These are phyloP conservation scores for Taiozyma sp. DNA, from an alignment of 1,139 yeast genomes.

Conservation along the genomic window DNA sequence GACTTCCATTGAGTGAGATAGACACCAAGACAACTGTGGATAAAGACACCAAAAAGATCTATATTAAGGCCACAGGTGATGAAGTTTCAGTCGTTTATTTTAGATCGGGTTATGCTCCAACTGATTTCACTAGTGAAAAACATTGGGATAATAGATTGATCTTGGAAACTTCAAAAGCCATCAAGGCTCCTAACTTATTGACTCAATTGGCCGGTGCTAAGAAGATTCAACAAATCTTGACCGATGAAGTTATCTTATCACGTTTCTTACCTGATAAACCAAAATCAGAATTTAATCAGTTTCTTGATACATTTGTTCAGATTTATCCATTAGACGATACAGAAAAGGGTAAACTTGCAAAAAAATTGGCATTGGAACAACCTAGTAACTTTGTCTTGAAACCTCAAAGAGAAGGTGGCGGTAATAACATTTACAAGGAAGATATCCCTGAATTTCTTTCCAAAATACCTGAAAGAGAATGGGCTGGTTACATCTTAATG, in stretches of 20 bases:
- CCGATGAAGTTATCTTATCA: constrained; percentile 45
- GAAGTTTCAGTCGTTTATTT: constrained; percentile 88
- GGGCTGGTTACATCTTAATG: constrained; percentile 94
- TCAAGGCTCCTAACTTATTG: constrained; percentile 85
- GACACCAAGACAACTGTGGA: constrained; percentile 38
- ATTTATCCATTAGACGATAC: constrained; percentile 83
- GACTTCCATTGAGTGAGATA: constrained; percentile 67
- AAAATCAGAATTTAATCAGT: constrained; percentile 12
- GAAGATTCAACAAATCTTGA: constrained; percentile 84
- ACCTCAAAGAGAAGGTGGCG: constrained; percentile 97
- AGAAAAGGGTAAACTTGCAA: constrained; percentile 58
- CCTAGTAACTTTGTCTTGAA: constrained; percentile 80
- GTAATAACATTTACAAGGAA: constrained; percentile 83
- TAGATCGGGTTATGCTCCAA: constrained; percentile 85
- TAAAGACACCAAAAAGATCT: constrained; percentile 39
- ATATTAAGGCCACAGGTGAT: constrained; percentile 43
- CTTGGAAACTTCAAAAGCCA: constrained; percentile 73
- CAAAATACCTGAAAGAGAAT: constrained; percentile 57
- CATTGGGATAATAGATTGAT: constrained; percentile 77
- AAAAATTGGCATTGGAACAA: constrained; percentile 56
- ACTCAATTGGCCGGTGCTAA: constrained; percentile 93
- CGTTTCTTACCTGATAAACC: constrained; percentile 37
- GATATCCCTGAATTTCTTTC: constrained; percentile 74
- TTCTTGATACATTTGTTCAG: constrained; percentile 63
- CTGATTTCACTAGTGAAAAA: constrained; percentile 53